These are phyloP conservation scores for Cryphonectria japonica DNA, from an alignment of 2,329 filamentous ascomycete genomes.

Conservation along the genomic window DNA sequence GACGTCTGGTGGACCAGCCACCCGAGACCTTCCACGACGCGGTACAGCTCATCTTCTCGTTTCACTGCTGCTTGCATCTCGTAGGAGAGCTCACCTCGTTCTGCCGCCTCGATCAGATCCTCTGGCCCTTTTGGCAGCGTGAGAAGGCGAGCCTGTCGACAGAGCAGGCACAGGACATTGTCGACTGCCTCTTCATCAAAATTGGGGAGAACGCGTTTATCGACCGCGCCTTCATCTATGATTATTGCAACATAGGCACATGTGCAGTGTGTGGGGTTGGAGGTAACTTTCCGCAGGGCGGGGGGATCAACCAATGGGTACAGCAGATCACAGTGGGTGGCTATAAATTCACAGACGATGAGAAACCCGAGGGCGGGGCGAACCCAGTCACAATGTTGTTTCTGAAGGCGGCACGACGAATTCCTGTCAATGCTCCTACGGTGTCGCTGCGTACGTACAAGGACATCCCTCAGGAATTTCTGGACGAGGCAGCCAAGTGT, in stretches of 20 bases:
- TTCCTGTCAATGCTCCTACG: constrained; percentile 24
- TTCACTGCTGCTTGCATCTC: constrained; percentile 26
- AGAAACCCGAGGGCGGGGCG: constrained; percentile 11
- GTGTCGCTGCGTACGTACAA: constrained; percentile 23
- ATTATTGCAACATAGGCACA: constrained; percentile 21
- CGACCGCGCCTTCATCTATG: constrained; percentile 23
- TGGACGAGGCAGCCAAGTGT: constrained; percentile 24
- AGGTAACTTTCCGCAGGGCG: constrained; percentile 22
- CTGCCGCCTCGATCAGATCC: constrained; percentile 21
- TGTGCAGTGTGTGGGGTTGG: constrained; percentile 15
- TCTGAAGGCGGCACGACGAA: constrained; percentile 24
- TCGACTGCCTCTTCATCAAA: constrained; percentile 25
- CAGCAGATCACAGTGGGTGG: constrained; percentile 28
- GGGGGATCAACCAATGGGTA: constrained; percentile 25
- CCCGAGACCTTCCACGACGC: constrained; percentile 22
- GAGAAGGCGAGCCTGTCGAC: constrained; percentile 13
- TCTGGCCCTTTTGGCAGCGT: constrained; percentile 19
- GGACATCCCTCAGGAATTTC: constrained; percentile 5
- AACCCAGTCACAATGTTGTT: constrained; percentile 25
- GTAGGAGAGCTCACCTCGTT: constrained; percentile 24
- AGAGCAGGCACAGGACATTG: constrained; percentile 24
- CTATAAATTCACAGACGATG: constrained; percentile 15
- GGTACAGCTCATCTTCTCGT: constrained; percentile 24
- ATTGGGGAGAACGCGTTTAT: constrained; percentile 27
- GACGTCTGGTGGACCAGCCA: constrained; percentile 11